These are phyloP conservation scores for Hypoxylon lienhwacheense DNA, from an alignment of 495 filamentous ascomycete species.

Conservation along the genomic window DNA sequence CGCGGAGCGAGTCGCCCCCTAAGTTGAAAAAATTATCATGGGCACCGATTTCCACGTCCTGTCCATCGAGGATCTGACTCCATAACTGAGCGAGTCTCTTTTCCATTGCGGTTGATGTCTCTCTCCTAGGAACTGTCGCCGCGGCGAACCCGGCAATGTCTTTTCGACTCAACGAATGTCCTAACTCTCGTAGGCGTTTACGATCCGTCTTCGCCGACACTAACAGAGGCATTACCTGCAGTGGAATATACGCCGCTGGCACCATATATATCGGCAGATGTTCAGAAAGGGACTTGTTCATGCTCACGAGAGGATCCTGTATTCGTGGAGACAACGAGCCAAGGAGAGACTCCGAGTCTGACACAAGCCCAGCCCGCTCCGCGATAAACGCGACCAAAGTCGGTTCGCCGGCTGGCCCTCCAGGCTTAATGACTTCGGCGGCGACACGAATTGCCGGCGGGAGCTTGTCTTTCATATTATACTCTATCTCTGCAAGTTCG, in stretches of 20 bases:
- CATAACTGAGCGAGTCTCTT: conserved; percentile 36
- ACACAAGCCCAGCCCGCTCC: conserved; percentile 32
- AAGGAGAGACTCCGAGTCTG: conserved; percentile 23
- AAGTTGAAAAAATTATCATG: conserved; percentile 56
- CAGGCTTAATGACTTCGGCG: conserved; percentile 50
- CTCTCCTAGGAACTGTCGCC: conserved; percentile 24
- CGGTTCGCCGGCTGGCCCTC: conserved; percentile 40
- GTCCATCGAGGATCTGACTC: conserved; percentile 38
- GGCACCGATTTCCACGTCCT: conserved; percentile 30
- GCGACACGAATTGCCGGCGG: conserved; percentile 40
- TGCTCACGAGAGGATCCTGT: conserved; percentile 31
- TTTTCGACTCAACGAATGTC: conserved; percentile 39
- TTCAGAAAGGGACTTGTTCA: conserved; percentile 42
- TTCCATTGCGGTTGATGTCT: conserved; percentile 38
- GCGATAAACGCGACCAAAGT: conserved; percentile 47
- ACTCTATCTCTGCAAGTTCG: conserved; percentile 67
- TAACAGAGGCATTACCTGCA: conserved; percentile 57
- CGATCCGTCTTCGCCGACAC: conserved; percentile 65
- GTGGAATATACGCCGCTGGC: conserved; percentile 62
- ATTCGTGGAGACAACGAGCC: conserved; percentile 37
- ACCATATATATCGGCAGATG: conserved; percentile 60
- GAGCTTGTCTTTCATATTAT: conserved; percentile 49
- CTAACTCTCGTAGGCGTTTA: conserved; percentile 53
- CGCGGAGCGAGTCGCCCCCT: conserved; percentile 57
- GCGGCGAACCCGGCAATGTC: conserved; percentile 36